Percentiles rank a stretch among this genome's conserved stretches.
Evolutionary conservation across 2,329 filamentous ascomycete genomes (phyloP).

Genomic region (Monosporascus sp.): DNA sequence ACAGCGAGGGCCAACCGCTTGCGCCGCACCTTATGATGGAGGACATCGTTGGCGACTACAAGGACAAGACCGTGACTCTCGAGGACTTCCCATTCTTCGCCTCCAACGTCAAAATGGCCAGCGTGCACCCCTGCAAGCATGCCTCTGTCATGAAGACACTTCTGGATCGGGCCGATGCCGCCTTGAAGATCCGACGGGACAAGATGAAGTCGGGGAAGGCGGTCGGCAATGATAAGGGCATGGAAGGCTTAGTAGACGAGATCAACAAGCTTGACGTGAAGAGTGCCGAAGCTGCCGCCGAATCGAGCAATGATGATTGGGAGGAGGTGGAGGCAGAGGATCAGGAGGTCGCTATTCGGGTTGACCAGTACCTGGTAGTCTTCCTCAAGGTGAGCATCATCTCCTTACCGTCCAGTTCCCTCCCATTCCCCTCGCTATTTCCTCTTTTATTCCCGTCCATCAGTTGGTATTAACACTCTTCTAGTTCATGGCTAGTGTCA

Average conservation of each 20-base stretch:
- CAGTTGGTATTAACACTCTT: constrained; percentile 17
- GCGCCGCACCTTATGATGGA: constrained; percentile 88
- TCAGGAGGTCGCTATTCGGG: constrained; percentile 70
- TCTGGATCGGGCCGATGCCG: constrained; percentile 89
- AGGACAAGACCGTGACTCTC: constrained; percentile 96
- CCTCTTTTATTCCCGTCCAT: not conserved
- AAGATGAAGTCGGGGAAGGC: constrained; percentile 64
- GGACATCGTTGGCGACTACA: constrained; percentile 93
- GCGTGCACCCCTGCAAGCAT: constrained; percentile 94
- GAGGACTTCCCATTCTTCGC: constrained; percentile 97
- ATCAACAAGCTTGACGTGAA: constrained; percentile 59
- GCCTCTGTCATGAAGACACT: constrained; percentile 97
- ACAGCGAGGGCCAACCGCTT: constrained; percentile 75
- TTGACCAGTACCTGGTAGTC: constrained; percentile 85
- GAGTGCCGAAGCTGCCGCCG: constrained; percentile 44
- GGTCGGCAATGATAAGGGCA: constrained; percentile 48
- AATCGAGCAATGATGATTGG: constrained; percentile 55
- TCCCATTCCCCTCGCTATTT: not conserved
- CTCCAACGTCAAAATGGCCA: constrained; percentile 89
- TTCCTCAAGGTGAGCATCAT: constrained; percentile 67
- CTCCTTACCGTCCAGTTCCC: not conserved
- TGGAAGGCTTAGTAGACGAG: constrained; percentile 84
- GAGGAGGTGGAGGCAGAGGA: constrained; percentile 64
- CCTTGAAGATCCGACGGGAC: constrained; percentile 79
- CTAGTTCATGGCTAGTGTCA: constrained; percentile 79